phyloP scores from a whole-genome alignment of 75 land plant genomes.

The Selaginella tamariscina region DNA sequence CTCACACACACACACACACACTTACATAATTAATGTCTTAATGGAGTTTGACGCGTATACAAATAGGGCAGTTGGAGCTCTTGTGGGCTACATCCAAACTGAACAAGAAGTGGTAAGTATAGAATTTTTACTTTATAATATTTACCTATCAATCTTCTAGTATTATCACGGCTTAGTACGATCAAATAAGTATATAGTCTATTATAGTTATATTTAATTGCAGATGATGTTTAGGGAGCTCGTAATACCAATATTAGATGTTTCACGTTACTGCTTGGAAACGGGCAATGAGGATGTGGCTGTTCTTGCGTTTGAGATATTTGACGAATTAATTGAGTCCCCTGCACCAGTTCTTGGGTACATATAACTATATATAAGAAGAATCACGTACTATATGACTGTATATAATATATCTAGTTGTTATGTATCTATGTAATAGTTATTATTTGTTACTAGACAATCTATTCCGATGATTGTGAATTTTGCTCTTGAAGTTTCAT shows the following conservation, averaged over 20 bases:
- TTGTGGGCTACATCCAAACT: slow-evolving; percentile 77
- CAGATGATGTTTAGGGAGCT: slow-evolving; percentile 83
- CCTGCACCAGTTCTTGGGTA: slow-evolving; percentile 91
- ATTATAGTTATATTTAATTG: slow-evolving; percentile 2
- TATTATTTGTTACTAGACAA: too few relatives aligned
- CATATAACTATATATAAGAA: too few relatives aligned
- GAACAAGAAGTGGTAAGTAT: slow-evolving; percentile 75
- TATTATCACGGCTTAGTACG: too few relatives aligned
- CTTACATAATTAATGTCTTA: too few relatives aligned
- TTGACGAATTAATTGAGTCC: slow-evolving; percentile 97
- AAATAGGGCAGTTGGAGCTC: slow-evolving; percentile 87
- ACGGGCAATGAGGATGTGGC: slow-evolving; percentile 90
- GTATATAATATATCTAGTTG: too few relatives aligned
- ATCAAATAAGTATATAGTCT: neutral
- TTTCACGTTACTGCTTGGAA: slow-evolving; percentile 77
- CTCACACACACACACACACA: too few relatives aligned
- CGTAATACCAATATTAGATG: slow-evolving; percentile 70
- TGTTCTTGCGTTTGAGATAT: slow-evolving; percentile 86
- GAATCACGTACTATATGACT: too few relatives aligned
- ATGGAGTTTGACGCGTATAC: too few relatives aligned
- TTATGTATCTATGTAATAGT: too few relatives aligned
- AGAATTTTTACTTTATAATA: neutral
- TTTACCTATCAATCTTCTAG: too few relatives aligned
- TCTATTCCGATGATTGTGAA: slow-evolving; percentile 78
- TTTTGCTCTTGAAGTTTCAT: slow-evolving; percentile 89